phyloP scores from a whole-genome alignment of 2,329 filamentous ascomycete genomes.

The Leptodontidium sp. region DNA sequence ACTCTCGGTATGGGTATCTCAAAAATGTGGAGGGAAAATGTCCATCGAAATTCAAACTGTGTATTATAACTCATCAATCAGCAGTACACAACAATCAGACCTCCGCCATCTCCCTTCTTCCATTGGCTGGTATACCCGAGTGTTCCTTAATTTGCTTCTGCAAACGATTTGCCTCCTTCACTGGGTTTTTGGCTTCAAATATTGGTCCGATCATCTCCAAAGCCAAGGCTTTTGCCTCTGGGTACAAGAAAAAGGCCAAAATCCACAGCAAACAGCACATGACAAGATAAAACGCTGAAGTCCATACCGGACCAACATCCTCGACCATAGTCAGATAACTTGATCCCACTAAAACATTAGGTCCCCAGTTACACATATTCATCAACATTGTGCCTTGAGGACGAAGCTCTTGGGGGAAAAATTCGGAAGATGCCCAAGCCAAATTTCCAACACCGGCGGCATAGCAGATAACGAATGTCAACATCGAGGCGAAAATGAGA shows the following conservation, averaged over 20 bases:
- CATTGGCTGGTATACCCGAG: too few species aligned
- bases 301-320: background rate
- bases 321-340: background rate
- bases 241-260: background rate
- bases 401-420: background rate
- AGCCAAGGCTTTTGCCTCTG: background rate
- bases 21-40: too few species aligned
- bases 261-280: too few species aligned
- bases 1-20: too few species aligned
- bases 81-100: too few species aligned
- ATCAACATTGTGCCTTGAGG: background rate
- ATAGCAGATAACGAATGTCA: background rate
- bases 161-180: background rate
- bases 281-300: background rate
- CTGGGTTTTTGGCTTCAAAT: background rate
- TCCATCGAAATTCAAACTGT: too few species aligned
- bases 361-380: background rate
- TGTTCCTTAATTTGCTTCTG: too few species aligned
- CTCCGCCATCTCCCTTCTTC: background rate
- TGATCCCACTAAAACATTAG: background rate
- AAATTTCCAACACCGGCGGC: background rate
- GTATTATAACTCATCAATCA: too few species aligned
- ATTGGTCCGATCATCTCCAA: background rate
- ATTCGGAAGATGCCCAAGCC: background rate
- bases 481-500: too few species aligned